Base-by-base conservation (phyloP, 139 green algal genomes). In the Nannochloris sp. region DNA sequence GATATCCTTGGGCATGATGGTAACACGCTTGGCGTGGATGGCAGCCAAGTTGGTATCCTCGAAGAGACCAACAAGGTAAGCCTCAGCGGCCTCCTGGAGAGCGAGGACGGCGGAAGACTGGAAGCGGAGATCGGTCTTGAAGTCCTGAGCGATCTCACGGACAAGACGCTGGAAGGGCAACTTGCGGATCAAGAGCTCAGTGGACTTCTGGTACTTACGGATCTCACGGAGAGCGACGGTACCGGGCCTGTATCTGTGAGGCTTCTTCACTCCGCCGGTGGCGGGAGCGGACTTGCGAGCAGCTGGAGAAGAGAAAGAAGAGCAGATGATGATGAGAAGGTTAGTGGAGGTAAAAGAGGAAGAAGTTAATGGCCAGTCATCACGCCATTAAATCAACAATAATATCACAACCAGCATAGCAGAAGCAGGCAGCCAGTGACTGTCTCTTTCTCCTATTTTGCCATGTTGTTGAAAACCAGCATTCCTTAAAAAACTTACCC, bases 81-180 rank as follows among this genome's bases (percentile, higher is more conserved):
- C 92, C 85, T 98, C 92, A 59, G 90, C 86, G 31, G 92, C 92
- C 82, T 97, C 92, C 82, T 98, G 92, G 48, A 98, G 85, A 19
- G 87, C 93, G 60, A 96, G 81, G 35, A 97, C 89, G 23, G 93
- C 93, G 35, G 81, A 87, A 69, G 71, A 82, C 86, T 98, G 93
- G 87, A 97, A 99, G 67, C 93, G 84, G 77, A 97, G 84, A 88
- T 98, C 93, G 47, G 92, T 97, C 88, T 98, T 97, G 92, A 97
- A 98, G 83, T 98, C 93, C 86, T 97, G 90, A 32, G 92, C 90
- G 58, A 98, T 98, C 82, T 98, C 92, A 56, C 93, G 85, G 10
- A 98, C 92, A 59, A 98, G 81, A 54, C 91, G 83, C 85, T 97
- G 91, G 80, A 97, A 97, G 61, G 91, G 91, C 67, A 96, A 83